These are phyloP conservation scores for Myxozyma melibiosi DNA, from an alignment of 805 yeast genomes.

Conservation along the genomic window DNA sequence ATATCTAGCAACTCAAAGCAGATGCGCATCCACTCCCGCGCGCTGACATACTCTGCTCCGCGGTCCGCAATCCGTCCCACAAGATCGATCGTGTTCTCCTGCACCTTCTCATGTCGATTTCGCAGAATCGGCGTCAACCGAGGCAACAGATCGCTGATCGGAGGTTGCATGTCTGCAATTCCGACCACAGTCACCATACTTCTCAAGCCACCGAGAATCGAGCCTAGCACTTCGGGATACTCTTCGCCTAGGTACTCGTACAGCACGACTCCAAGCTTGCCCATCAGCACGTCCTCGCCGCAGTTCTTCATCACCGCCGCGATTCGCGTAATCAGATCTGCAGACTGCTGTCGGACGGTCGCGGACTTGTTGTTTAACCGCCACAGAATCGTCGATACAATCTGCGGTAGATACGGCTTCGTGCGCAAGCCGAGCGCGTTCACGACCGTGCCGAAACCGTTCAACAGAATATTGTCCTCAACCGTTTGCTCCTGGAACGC, in stretches of 20 bases:
- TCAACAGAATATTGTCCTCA: slow-evolving; percentile 58
- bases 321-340: slow-evolving; percentile 68
- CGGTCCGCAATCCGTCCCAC: slow-evolving; percentile 81
- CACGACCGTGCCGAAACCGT: slow-evolving; percentile 66
- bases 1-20: slow-evolving; percentile 88
- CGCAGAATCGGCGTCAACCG: slow-evolving; percentile 88
- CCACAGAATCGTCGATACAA: slow-evolving; percentile 70
- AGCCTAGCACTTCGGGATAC: slow-evolving; percentile 89
- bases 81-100: slow-evolving; percentile 73
- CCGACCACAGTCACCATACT: slow-evolving; percentile 64
- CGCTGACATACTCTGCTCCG: slow-evolving; percentile 80
- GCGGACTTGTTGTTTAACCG: slow-evolving; percentile 71
- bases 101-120: slow-evolving; percentile 88
- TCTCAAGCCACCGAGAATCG: slow-evolving; percentile 71
- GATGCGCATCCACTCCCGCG: slow-evolving; percentile 96
- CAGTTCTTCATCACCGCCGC: slow-evolving; percentile 70
- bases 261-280: slow-evolving; percentile 70
- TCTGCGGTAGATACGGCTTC: slow-evolving; percentile 70
- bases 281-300: slow-evolving; percentile 61
- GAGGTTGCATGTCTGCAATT: slow-evolving; percentile 69
- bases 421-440: slow-evolving; percentile 63
- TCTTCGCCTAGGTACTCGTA: slow-evolving; percentile 94
- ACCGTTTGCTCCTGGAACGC: slow-evolving; percentile 79
- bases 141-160: slow-evolving; percentile 78
- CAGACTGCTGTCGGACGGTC: slow-evolving; percentile 78